These are phyloP conservation scores for Eimeria praecox DNA, from an alignment of 169 alveolate species.

Conservation along the genomic window DNA sequence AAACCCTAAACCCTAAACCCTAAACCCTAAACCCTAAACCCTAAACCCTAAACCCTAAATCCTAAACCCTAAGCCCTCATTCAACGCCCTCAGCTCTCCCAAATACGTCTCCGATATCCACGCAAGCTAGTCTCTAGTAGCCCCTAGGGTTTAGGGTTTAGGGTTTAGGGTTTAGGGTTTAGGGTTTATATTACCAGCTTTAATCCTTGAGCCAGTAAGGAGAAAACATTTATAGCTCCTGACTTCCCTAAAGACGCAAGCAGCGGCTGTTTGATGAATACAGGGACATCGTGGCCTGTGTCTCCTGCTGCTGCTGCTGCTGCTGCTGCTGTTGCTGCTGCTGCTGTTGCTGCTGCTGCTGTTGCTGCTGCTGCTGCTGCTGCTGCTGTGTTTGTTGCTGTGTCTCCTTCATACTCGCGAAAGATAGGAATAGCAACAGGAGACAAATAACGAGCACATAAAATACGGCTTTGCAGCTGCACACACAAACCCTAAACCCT, in stretches of 20 bases:
- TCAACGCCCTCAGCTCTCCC: too few species aligned
- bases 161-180: slow-evolving; percentile 38
- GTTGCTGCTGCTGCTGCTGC: not conserved
- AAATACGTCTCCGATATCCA: too few species aligned
- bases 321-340: slow-evolving; percentile 23
- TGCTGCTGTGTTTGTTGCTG: slow-evolving; percentile 3
- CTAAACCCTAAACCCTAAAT: too few species aligned
- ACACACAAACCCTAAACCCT: slow-evolving; percentile 16
- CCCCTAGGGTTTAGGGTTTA: not conserved
- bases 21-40: too few species aligned
- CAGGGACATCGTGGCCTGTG: not conserved
- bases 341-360: slow-evolving; percentile 50
- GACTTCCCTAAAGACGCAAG: not conserved
- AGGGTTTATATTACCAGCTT: not conserved
- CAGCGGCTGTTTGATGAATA: slow-evolving; percentile 14
- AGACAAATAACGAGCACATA: slow-evolving; percentile 23
- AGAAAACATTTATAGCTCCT: not conserved
- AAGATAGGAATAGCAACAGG: not conserved
- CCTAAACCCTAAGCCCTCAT: not conserved
- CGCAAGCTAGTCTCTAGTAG: too few species aligned
- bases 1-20: too few species aligned
- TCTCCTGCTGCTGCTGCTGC: slow-evolving; percentile 18
- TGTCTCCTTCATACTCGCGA: not conserved
- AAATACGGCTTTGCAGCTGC: slow-evolving; percentile 45
- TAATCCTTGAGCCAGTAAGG: not conserved